These are phyloP conservation scores for Sporothrix luriei DNA, from an alignment of 2,329 filamentous ascomycete genomes.

Conservation along the genomic window DNA sequence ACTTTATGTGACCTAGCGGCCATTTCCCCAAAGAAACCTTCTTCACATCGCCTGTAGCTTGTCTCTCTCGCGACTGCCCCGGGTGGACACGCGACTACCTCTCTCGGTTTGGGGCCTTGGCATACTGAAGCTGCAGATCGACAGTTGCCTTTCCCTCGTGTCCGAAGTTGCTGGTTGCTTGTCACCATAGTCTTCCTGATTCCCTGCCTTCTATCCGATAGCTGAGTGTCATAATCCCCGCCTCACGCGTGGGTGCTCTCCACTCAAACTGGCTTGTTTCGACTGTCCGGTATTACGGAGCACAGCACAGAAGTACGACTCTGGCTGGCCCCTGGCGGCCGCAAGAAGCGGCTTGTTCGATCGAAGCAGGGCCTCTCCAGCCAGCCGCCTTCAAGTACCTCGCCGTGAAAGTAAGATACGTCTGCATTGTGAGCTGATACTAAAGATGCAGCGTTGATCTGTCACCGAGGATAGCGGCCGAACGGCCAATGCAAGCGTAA, in stretches of 20 bases:
- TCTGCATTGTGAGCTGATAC: not conserved
- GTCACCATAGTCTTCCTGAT: not conserved
- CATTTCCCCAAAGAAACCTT: not conserved
- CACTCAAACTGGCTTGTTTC: conserved; percentile 24
- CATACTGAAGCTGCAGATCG: conserved; percentile 9
- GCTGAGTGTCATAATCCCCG: not conserved
- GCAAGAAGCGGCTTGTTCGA: not conserved
- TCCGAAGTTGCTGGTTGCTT: not conserved
- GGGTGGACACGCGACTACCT: conserved; percentile 8
- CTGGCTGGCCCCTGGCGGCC: conserved; percentile 4
- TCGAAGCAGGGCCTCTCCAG: not conserved
- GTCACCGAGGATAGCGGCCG: not conserved
- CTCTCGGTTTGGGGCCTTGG: not conserved
- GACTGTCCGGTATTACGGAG: not conserved
- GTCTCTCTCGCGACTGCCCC: not conserved
- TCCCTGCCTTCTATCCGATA: not conserved
- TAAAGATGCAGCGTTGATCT: not conserved
- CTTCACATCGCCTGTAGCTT: conserved; percentile 2
- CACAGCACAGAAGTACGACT: too few species aligned
- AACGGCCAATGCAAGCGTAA: conserved; percentile 12
- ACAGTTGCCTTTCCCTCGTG: not conserved
- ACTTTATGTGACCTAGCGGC: conserved; percentile 13
- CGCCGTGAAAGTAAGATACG: not conserved
- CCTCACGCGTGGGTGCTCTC: not conserved
- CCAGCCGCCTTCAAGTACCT: not conserved